Percentiles rank a stretch among this genome's conserved stretches.
Evolutionary conservation across 129 eudicot genomes (phyloP).

Genomic region (Pseudognaphalium luteoalbum): DNA sequence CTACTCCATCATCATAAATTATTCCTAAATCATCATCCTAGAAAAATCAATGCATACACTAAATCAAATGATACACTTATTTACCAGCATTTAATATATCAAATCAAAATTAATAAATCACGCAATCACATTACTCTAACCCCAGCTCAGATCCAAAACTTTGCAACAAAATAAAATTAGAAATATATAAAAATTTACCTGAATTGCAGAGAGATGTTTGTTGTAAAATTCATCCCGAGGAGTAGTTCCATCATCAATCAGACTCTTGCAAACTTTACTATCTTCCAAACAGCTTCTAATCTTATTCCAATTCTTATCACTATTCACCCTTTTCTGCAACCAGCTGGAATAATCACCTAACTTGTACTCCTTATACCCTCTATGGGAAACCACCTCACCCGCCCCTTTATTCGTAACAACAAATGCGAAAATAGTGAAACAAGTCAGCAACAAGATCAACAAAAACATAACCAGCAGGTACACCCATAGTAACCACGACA

Average conservation of each 20-base stretch:
- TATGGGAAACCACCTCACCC: constrained; percentile 52
- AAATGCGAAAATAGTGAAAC: constrained; percentile 87
- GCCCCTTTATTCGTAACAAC: constrained; percentile 91
- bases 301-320: constrained; percentile 57
- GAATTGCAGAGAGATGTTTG: constrained; percentile 57
- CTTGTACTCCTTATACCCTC: constrained; percentile 84
- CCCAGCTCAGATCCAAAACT: constrained; percentile 23
- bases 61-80: not conserved
- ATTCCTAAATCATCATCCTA: constrained; percentile 15
- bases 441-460: constrained; percentile 55
- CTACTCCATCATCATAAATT: not conserved
- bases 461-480: constrained; percentile 80
- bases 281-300: constrained; percentile 76
- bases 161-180: not conserved
- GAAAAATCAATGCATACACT: not conserved
- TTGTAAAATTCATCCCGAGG: constrained; percentile 33
- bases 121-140: not conserved
- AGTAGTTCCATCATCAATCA: constrained; percentile 43
- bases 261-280: constrained; percentile 69
- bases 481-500: constrained; percentile 74
- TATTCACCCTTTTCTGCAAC: constrained; percentile 72
- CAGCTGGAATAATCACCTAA: constrained; percentile 82
- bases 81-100: not conserved
- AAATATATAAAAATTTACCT: constrained; percentile 44
- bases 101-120: not conserved